Evolutionary conservation across 169 alveolate genomes (phyloP).

Genomic region (Perkinsus marinus): DNA sequence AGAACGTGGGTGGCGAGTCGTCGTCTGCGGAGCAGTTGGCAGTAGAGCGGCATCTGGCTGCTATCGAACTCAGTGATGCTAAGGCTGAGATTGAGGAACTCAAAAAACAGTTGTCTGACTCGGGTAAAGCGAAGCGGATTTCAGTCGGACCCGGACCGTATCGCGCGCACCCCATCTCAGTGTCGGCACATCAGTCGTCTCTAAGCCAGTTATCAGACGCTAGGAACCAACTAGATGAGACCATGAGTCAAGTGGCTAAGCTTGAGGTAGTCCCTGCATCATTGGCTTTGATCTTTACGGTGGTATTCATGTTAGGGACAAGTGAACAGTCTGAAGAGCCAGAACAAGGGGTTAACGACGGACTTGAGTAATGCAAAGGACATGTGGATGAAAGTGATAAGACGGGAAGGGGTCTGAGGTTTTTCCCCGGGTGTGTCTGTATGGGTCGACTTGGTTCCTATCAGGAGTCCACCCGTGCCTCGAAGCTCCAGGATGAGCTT

Average conservation of each 20-base stretch:
- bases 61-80: background rate
- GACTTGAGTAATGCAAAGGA: background rate
- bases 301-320: background rate
- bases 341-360: background rate
- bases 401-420: background rate
- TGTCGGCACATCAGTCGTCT: background rate
- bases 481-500: background rate
- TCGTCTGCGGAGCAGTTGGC: background rate
- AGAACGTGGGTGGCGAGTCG: background rate
- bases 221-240: background rate
- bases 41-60: background rate
- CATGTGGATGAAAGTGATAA: background rate
- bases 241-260: background rate
- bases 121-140: too few relatives aligned
- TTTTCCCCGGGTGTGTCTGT: too few relatives aligned
- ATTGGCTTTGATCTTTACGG: background rate
- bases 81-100: too few relatives aligned
- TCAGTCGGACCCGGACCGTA: too few relatives aligned
- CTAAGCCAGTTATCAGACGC: background rate
- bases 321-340: background rate
- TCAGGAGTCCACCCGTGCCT: background rate
- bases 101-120: background rate
- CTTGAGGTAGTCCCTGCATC: background rate
- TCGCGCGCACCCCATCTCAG: too few relatives aligned
- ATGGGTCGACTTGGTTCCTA: background rate